Evolutionary conservation across 768 basidiomycete species (phyloP).

Genomic region (Phaffia australis): DNA sequence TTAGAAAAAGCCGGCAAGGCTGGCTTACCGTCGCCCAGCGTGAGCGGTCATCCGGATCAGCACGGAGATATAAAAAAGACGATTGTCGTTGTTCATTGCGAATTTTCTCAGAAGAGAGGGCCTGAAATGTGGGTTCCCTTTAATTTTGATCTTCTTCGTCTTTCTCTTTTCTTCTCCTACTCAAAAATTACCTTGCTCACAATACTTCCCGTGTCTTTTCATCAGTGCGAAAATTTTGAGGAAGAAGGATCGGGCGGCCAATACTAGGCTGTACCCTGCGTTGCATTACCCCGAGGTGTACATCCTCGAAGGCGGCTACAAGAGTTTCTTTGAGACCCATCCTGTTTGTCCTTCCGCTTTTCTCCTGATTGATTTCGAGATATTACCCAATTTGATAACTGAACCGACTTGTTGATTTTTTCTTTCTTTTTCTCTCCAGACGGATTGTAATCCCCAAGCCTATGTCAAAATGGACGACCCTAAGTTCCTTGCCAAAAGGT

Average conservation of each 20-base stretch:
- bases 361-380: background rate
- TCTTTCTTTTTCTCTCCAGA: background rate
- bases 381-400: background rate
- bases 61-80: slow-evolving; percentile 53
- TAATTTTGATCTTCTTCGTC: background rate
- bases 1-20: slow-evolving; percentile 39
- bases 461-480: slow-evolving; percentile 97
- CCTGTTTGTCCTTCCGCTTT: slow-evolving; percentile 35
- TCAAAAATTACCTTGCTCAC: slow-evolving; percentile 5
- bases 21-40: slow-evolving; percentile 37
- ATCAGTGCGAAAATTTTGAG: slow-evolving; percentile 83
- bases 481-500: slow-evolving; percentile 46
- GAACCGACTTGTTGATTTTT: background rate
- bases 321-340: slow-evolving; percentile 64
- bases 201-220: background rate
- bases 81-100: slow-evolving; percentile 90
- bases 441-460: slow-evolving; percentile 57
- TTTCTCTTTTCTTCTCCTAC: slow-evolving; percentile 8
- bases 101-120: slow-evolving; percentile 88
- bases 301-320: slow-evolving; percentile 92
- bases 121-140: slow-evolving; percentile 76
- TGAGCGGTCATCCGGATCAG: slow-evolving; percentile 53
- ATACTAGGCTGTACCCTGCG: slow-evolving; percentile 74
- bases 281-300: slow-evolving; percentile 95
- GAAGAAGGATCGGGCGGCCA: slow-evolving; percentile 75